These are phyloP conservation scores for Vaucheria bursata DNA, from an alignment of 352 stramenopile genomes.

Conservation along the genomic window DNA sequence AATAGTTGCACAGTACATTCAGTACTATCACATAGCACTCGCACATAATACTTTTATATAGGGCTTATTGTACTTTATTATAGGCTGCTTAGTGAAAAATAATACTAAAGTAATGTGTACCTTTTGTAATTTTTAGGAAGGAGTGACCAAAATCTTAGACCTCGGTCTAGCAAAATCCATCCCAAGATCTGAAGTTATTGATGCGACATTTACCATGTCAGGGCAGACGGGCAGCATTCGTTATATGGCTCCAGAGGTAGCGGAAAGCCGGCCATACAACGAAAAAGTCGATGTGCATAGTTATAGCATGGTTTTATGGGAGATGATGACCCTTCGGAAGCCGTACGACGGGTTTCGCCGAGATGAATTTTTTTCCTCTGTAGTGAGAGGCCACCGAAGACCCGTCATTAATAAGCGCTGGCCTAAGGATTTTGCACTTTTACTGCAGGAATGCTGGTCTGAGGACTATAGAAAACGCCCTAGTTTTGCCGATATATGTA, in stretches of 20 bases:
- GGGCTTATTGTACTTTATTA: too few relatives aligned
- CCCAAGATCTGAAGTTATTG: constrained; percentile 26
- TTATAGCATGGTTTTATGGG: constrained; percentile 42
- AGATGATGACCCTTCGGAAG: constrained; percentile 49
- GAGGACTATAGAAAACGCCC: constrained; percentile 21
- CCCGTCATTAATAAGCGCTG: constrained; percentile 49
- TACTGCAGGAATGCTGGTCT: constrained; percentile 27
- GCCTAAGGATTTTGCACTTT: constrained; percentile 24
- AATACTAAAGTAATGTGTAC: too few relatives aligned
- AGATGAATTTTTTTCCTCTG: constrained; percentile 26
- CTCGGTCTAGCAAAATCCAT: constrained; percentile 50
- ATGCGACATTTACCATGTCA: constrained; percentile 38
- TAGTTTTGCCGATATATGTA: constrained; percentile 33
- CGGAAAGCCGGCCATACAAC: constrained; percentile 19
- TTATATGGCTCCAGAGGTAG: constrained; percentile 50
- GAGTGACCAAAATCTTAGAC: constrained; percentile 52
- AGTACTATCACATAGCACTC: too few relatives aligned
- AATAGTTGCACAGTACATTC: too few relatives aligned
- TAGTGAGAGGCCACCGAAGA: constrained; percentile 39
- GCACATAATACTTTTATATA: too few relatives aligned
- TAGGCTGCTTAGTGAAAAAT: too few relatives aligned
- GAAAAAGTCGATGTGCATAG: constrained; percentile 37
- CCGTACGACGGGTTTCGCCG: constrained; percentile 43
- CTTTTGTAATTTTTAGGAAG: too few relatives aligned
- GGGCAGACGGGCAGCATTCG: constrained; percentile 45